Base-by-base conservation (phyloP, 495 filamentous ascomycete genomes). In the Hyaloscypha variabilis region DNA sequence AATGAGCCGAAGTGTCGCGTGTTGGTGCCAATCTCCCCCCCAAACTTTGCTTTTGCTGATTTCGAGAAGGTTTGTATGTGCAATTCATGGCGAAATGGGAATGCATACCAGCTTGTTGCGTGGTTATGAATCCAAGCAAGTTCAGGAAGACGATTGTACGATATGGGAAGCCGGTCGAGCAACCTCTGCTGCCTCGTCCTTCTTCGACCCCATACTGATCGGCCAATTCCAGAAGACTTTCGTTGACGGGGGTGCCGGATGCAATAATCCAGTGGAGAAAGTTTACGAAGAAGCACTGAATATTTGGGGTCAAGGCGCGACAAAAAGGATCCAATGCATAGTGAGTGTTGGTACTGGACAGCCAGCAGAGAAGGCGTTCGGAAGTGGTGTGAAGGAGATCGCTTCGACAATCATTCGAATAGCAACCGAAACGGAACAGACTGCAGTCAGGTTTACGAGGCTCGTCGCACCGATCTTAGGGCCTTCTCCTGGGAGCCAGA, bases 141-240 rank as follows among this genome's bases (percentile, higher is more conserved):
- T 71, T 46, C 21, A 53, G 24, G 11, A 52, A 11, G 46, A 29
- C 4, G 60, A 62, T 14, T 60, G 59, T 19, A 78, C 66, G 53
- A 79, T 84, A 17, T 85, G 79, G 79, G 73, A 85, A 67, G 83
- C 79, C 10, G 76, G 72, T 51, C 68, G 74, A 25, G 81, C 82
- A 6, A 79, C 76, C 3, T 80, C 79, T 14, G 79, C 81, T 23
- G 76, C 75, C 2, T 69, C 76, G 17, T 68, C 77, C 25, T 81
- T 84, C 65, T 85, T 84, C 70, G 77, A 81, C 19, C 76, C 79
- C 0, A 75, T 83, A 10, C 54, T 58, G 2, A 77, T 84, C 55
- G 76, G 78, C 11, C 67, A 69, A 46, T 70, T 66, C 34, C 28
- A 71, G 4, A 58, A 73, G 60, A 42, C 71, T 42, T 83, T 79